Evolutionary conservation across 495 filamentous ascomycete species (phyloP), one percentile per base, ranked within the genome.

Genomic region (Astrothelium subdiscretum): DNA sequence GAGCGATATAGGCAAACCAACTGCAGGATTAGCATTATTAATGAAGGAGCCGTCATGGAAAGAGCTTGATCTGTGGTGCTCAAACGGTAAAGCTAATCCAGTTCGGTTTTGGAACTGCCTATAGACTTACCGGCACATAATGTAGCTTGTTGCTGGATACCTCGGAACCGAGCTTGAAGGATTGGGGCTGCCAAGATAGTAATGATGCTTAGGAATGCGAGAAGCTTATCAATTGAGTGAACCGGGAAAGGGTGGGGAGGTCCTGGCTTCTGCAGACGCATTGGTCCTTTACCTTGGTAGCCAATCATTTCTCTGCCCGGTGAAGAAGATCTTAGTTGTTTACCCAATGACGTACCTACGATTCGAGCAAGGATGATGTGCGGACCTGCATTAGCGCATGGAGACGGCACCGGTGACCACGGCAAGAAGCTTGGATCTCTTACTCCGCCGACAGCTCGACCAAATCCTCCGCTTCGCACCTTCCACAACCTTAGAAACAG

Each of bases 1-100:
- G 67, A 6, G 69, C 71, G 24, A 75, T 72, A 62, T 75, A 75
- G 29, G 72, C 72, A 58, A 75, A 74, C 72, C 72, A 75, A 29
- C 73, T 73, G 54, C 58, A 66, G 18, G 24, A 26, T 57, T 44
- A 61, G 58, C 24, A n/a, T 51, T 5, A 29, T 3, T n/a, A 32
- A 35, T 59, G 40, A n/a, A n/a, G 32, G 3, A 57, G 26, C 3
- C 1, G 5, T 40, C n/a, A n/a, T n/a, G n/a, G n/a, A n/a, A n/a
- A n/a, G n/a, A n/a, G n/a, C n/a, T n/a, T n/a, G n/a, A n/a, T n/a
- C n/a, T n/a, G n/a, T n/a, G n/a, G n/a, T n/a, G n/a, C n/a, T n/a
- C n/a, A n/a, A n/a, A n/a, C n/a, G n/a, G n/a, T n/a, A n/a, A n/a
- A n/a, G n/a, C n/a, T n/a, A n/a, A n/a, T n/a, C n/a, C n/a, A n/a